These are phyloP conservation scores for Hypoxylon sp. DNA, from an alignment of 2,329 filamentous ascomycete genomes.

Conservation along the genomic window DNA sequence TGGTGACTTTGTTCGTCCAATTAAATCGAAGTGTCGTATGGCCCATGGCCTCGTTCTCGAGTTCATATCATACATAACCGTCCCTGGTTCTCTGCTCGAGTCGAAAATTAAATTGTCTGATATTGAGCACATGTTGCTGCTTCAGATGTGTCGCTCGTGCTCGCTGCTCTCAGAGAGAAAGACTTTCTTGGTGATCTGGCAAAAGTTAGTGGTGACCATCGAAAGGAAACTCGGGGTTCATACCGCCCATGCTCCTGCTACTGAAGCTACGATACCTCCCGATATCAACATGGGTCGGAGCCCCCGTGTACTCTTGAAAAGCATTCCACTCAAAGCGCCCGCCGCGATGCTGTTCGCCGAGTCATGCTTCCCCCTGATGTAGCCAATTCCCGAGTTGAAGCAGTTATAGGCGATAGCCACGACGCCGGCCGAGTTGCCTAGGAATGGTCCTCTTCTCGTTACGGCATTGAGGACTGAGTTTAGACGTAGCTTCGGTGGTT, in stretches of 20 bases:
- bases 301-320: conserved; percentile 97
- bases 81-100: conserved; percentile 33
- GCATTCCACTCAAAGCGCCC: conserved; percentile 88
- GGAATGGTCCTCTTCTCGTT: conserved; percentile 91
- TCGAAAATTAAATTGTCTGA: conserved; percentile 28
- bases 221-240: conserved; percentile 57
- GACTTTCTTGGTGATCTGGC: conserved; percentile 52
- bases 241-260: conserved; percentile 93
- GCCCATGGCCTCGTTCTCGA: conserved; percentile 41
- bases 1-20: conserved; percentile 40
- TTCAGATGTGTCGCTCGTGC: conserved; percentile 47
- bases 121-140: conserved; percentile 28
- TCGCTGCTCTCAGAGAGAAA: conserved; percentile 40
- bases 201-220: conserved; percentile 44
- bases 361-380: conserved; percentile 87
- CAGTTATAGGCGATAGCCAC: conserved; percentile 97
- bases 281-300: conserved; percentile 94
- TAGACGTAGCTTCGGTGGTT: conserved; percentile 89
- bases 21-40: conserved; percentile 46
- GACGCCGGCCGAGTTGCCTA: conserved; percentile 96
- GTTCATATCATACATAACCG: conserved; percentile 52
- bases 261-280: conserved; percentile 86
- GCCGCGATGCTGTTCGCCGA: conserved; percentile 89
- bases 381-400: conserved; percentile 86
- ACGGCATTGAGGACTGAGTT: conserved; percentile 97